Percentiles rank a stretch among this genome's conserved stretches.
These are phyloP conservation scores for Talaromyces sp. DNA, from an alignment of 2,329 filamentous ascomycete species.

Conservation along the genomic window DNA sequence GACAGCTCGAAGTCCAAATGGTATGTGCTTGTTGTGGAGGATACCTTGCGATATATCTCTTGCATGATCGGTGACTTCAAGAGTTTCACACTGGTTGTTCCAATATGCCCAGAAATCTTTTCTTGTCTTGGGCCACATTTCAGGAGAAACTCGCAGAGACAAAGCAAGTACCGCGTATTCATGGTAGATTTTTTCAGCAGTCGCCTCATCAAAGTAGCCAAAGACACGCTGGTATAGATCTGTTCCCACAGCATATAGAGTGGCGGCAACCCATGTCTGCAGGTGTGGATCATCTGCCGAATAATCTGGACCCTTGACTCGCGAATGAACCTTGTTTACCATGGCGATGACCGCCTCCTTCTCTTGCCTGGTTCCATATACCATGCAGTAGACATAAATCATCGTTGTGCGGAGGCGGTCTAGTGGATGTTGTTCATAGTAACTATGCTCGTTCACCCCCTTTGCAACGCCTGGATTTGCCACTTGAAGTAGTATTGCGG, in stretches of 20 bases:
- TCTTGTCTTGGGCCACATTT: constrained; percentile 36
- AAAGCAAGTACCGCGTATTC: background rate
- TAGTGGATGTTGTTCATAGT: constrained; percentile 35
- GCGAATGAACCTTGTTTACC: constrained; percentile 34
- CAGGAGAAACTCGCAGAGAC: constrained; percentile 30
- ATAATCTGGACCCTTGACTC: constrained; percentile 33
- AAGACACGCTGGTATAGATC: constrained; percentile 34
- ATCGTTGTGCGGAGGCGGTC: constrained; percentile 31
- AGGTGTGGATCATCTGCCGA: constrained; percentile 37
- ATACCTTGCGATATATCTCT: background rate
- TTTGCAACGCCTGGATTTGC: constrained; percentile 39
- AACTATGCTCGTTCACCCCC: constrained; percentile 39
- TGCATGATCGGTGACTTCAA: background rate
- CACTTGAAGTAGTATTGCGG: constrained; percentile 41
- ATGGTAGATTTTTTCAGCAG: background rate
- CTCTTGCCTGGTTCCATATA: constrained; percentile 29
- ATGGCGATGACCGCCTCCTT: constrained; percentile 36
- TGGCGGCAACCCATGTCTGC: constrained; percentile 42
- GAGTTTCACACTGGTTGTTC: constrained; percentile 33
- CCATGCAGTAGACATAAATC: background rate
- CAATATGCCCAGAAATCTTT: constrained; percentile 28
- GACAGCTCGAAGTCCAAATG: constrained; percentile 24
- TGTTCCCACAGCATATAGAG: constrained; percentile 37
- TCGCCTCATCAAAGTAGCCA: background rate
- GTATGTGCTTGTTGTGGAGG: constrained; percentile 24